Evolutionary conservation across 768 basidiomycete species (phyloP).

Genomic region (Phallus indusiatus): DNA sequence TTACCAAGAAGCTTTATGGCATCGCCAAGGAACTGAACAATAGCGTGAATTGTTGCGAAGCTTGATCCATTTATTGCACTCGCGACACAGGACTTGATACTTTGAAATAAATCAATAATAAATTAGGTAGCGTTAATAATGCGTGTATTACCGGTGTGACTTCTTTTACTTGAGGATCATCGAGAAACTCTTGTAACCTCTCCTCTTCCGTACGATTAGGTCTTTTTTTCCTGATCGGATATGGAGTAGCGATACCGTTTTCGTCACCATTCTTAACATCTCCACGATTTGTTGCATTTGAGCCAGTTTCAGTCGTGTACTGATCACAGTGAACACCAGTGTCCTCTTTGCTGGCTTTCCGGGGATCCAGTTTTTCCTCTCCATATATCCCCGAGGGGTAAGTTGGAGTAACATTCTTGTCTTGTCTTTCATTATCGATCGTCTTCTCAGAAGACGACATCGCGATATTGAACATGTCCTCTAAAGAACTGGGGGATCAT

Average conservation of each 20-base stretch:
- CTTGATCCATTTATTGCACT: slow-evolving; percentile 9
- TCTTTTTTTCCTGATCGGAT: not conserved
- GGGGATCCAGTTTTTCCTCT: not conserved
- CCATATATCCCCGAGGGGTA: not conserved
- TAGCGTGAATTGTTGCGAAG: slow-evolving; percentile 51
- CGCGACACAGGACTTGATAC: slow-evolving; percentile 4
- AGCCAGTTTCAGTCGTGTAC: not conserved
- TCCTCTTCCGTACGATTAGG: slow-evolving; percentile 50
- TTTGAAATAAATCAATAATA: not conserved
- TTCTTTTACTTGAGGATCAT: slow-evolving; percentile 69
- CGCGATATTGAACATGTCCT: not conserved
- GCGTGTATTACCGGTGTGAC: slow-evolving; percentile 43
- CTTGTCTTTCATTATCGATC: not conserved
- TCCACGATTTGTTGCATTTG: not conserved
- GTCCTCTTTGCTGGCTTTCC: too few species aligned
- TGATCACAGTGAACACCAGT: not conserved
- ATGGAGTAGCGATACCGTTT: not conserved
- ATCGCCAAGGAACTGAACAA: slow-evolving; percentile 80
- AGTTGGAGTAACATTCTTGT: not conserved
- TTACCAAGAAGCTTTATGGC: slow-evolving; percentile 20
- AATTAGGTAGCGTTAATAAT: not conserved
- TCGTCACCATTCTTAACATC: not conserved
- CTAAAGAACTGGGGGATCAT: not conserved
- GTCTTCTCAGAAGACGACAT: not conserved
- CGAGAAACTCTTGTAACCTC: slow-evolving; percentile 56